Base-by-base conservation (phyloP, 2,329 filamentous ascomycete genomes). In the Emericellopsis cladophorae region DNA sequence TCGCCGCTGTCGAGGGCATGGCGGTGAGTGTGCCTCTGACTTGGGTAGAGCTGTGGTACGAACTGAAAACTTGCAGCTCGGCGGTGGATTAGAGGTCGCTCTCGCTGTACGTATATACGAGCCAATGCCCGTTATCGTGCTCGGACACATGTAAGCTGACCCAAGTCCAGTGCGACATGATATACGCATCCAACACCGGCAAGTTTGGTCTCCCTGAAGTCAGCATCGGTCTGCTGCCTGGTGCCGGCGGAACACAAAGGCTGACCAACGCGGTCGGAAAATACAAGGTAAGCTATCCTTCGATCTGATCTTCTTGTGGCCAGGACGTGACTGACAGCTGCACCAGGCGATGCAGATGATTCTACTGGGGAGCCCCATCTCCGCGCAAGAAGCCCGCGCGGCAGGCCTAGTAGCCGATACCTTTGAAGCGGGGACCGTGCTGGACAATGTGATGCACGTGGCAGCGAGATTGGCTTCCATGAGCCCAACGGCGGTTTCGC, bases 61-160 rank as follows among this genome's bases (percentile, higher is more conserved):
- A 40, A 14, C 33, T 14, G 11, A 33, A 22, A 7, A 14, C 39
- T 18, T 14, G 31, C 35, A 67, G 66, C 59, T 72, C 23, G 68
- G 68, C 23, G 68, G 68, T 11, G 68, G 69, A 4, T 72, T 69
- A 40, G 69, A 72, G 43, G 51, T 72, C 34, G 67, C 66, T 5
- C 55, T 72, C 23, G 62, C 63, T 48, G 64, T 68, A 51, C 52
- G 49, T 53, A 9, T 29, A 4, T 7, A 7, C 18, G 5, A 5
- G 5, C 3, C 5, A 3, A 29, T 29, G 26, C 4, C 26, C 26
- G 7, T 12, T 29, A 9, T 4, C 9, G 8, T 7, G 9, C 7
- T 29, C 6, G 9, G 26, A 4, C 6, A 3, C 12, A 12, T 7
- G 26, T 4, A 29, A 21, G 18, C 26, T 29, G 26, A 29, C 26